Base-by-base conservation (phyloP, 768 basidiomycete species). In the Podaxis sp. region DNA sequence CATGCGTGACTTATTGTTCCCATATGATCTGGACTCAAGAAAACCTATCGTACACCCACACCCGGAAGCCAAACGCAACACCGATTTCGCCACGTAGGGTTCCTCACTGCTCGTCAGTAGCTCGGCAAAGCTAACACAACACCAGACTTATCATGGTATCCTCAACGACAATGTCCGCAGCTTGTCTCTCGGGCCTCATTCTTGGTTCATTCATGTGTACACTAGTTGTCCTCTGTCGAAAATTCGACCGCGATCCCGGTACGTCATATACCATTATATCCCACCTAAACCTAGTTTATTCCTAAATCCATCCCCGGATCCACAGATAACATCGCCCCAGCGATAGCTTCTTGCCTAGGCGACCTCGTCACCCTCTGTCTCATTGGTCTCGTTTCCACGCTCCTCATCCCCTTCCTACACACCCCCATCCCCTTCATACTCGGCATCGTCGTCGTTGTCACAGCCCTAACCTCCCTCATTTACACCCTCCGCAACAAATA, bases 141-240 rank as follows among this genome's bases (percentile, higher is more conserved):
- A 13, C 8, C 52, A 95, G 93, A 67, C 84, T 95, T 59, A 76
- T 88, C 61, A 87, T 91, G 82, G 87, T 95, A 13, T 84, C 89
- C 0, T 83, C 89, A 11, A 85, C 90, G 4, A 80, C 89, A 0
- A 94, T 96, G 90, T 82, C 89, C 13, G 84, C 95, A 0, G 87
- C 95, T 0, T 89, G 88, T 58, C 71, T 91, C 12, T 92, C 92
- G 9, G 87, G 89, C 65, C 74, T 91, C 3, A 69, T 95, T 1
- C 84, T 99, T 1, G 97, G 96, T 3, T 91, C 90, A 0, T 97
- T 99, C 76, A 98, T 98, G 95, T 92, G 90, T 68, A 73, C 77
- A 22, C 82, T 98, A 30, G 85, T 98, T 54, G 82, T 98, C 22
- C 57, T 91, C 0, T 95, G 95, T 71, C 80, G 93, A 56, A 82